Conservation (phyloP, 208 protist species). For the Trypanosoma platydactyli region DNA sequence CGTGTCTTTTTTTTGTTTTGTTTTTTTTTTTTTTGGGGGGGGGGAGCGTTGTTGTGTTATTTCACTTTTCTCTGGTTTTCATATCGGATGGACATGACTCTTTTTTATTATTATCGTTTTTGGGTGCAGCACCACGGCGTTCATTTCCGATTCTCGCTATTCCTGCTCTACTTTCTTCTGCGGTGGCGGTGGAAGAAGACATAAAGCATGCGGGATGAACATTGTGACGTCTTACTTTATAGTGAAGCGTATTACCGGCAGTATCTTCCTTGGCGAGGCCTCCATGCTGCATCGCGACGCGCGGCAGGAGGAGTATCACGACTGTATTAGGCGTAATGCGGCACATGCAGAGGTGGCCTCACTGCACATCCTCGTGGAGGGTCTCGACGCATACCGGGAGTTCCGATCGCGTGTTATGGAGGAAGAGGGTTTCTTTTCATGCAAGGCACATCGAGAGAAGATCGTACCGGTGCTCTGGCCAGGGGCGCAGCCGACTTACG, state of each 20-base stretch:
- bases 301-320: conserved; percentile 74
- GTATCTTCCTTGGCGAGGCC: conserved; percentile 53
- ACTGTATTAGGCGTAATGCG: conserved; percentile 57
- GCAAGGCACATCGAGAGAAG: conserved; percentile 22
- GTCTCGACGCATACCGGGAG: conserved; percentile 50
- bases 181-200: no score
- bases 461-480: conserved; percentile 52
- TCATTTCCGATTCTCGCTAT: no score
- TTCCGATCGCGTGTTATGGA: conserved; percentile 42
- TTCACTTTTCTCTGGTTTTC: no score
- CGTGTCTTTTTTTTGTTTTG: conserved; percentile 5
- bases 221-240: conserved; percentile 79
- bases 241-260: conserved; percentile 61
- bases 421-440: conserved; percentile 11
- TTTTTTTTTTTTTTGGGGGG: conserved; percentile 16
- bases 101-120: no score
- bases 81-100: no score
- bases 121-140: no score
- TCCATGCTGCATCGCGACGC: conserved; percentile 22
- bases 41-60: no score
- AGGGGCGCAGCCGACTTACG: conserved; percentile 53
- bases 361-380: conserved; percentile 73
- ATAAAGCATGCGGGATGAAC: conserved; percentile 48
- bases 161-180: no score
- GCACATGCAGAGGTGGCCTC: conserved; percentile 47